Conservation (phyloP, 345 rosid species). For the Capsella bursapastoris region DNA sequence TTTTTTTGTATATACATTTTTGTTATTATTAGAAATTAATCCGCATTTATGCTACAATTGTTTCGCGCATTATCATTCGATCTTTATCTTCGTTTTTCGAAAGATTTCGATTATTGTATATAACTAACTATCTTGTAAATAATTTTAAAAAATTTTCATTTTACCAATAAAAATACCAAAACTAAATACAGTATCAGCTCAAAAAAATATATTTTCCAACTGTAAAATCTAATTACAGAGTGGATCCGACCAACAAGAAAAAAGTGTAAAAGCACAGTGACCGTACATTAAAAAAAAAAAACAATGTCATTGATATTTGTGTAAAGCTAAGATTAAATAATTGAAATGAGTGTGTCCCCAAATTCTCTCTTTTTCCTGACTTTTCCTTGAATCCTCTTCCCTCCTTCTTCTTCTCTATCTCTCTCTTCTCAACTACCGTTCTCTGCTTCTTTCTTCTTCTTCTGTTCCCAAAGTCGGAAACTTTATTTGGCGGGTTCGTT, state of each 20-base stretch:
- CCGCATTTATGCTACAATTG: no score
- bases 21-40: no score
- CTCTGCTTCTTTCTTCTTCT: conserved; percentile 44
- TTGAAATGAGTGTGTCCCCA: conserved; percentile 45
- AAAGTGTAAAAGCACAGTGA: conserved; percentile 40
- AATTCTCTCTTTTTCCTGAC: conserved; percentile 31
- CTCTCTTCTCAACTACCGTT: conserved; percentile 48
- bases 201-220: neutral
- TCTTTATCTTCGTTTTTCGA: no score
- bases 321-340: conserved; percentile 38
- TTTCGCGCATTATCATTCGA: no score
- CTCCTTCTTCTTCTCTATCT: conserved; percentile 41
- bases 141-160: no score
- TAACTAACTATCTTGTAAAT: no score
- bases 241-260: conserved; percentile 26
- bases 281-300: conserved; percentile 22
- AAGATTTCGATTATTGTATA: no score
- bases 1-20: no score
- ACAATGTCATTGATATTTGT: conserved; percentile 32
- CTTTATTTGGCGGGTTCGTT: conserved; percentile 27
- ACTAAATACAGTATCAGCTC: neutral
- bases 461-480: conserved; percentile 30
- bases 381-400: conserved; percentile 58
- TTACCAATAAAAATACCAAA: neutral
- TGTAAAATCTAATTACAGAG: conserved; percentile 34